Base-by-base conservation (phyloP, 306 rosid species). In the Cucurbita argyrosperma region DNA sequence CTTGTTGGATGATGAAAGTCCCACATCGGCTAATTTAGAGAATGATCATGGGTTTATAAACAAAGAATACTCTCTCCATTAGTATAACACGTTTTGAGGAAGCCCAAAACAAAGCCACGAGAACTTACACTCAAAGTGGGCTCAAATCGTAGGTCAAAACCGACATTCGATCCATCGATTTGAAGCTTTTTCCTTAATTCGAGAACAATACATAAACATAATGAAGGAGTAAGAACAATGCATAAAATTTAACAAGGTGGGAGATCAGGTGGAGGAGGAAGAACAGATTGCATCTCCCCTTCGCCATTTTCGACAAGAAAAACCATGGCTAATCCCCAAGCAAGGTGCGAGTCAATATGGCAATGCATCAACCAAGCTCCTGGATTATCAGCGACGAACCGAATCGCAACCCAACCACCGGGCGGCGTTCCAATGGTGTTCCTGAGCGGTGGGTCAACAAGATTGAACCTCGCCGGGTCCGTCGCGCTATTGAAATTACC, bases 341-440 rank as follows among this genome's bases (percentile, higher is more conserved):
- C 61, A 4, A 91, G 71, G 77, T 94, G 99, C 16, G 95, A 76
- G 78, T 94, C 99, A 49, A 94, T 58, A 82, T 90, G 99, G 81
- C 99, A 90, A 72, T 94, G 97, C 87, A 94, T 71, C 83, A 94
- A 71, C 99, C 99, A 94, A 79, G 88, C 76, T 21, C 97, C 97
- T 90, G 89, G 97, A 79, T 94, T 94, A 71, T 94, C 98, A 46
- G 98, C 98, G 21, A 80, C 71, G 74, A 94, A 94, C 3, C 96
- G 89, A 55, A 94, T 89, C 68, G 97, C 98, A 6, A 94, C 99
- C 97, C 99, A 94, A 74, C 99, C 99, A 23, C 99, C 99, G 0
- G 97, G 97, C 59, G 86, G 77, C 6, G 98, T 86, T 71, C 97
- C 99, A 58, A 94, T 79, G 54, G 97, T 94, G 67, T 94, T 94